A percentile compares a stretch with the other conserved stretches of the same genome.
Conservation (phyloP, 1,284 basidiomycete species). For the Clitocybe nebularis region DNA sequence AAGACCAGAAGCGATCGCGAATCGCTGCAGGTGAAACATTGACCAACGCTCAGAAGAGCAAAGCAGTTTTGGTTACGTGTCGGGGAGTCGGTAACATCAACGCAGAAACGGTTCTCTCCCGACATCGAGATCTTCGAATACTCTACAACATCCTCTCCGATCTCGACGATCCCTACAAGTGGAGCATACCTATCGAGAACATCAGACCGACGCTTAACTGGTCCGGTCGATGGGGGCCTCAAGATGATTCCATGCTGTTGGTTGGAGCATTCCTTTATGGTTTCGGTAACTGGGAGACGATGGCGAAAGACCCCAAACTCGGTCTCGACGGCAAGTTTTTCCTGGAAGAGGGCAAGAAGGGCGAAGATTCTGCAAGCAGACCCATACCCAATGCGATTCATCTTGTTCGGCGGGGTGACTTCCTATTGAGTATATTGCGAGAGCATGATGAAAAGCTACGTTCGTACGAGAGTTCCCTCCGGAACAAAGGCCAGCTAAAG, state of each 20-base stretch:
- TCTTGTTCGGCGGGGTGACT: slow-evolving; percentile 95
- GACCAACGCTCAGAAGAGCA: slow-evolving; percentile 86
- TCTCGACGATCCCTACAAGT: slow-evolving; percentile 73
- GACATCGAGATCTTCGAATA: slow-evolving; percentile 87
- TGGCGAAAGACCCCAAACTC: slow-evolving; percentile 85
- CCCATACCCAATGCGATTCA: slow-evolving; percentile 96
- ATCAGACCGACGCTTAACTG: slow-evolving; percentile 94
- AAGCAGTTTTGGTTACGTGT: slow-evolving; percentile 92
- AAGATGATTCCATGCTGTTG: slow-evolving; percentile 91
- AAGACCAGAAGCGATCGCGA: slow-evolving; percentile 73
- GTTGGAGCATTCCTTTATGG: slow-evolving; percentile 93
- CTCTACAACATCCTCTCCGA: slow-evolving; percentile 80
- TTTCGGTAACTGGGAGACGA: slow-evolving; percentile 96
- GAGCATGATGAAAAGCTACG: slow-evolving; percentile 92
- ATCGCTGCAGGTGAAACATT: slow-evolving; percentile 81
- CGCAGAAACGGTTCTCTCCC: slow-evolving; percentile 92
- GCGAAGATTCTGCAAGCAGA: slow-evolving; percentile 72
- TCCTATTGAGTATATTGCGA: slow-evolving; percentile 83
- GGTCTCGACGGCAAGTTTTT: slow-evolving; percentile 92
- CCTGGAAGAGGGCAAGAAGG: slow-evolving; percentile 94
- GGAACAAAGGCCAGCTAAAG: slow-evolving; percentile 62
- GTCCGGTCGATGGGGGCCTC: slow-evolving; percentile 92
- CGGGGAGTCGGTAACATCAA: slow-evolving; percentile 92
- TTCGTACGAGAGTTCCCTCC: slow-evolving; percentile 73
- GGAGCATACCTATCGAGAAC: slow-evolving; percentile 88